These are phyloP conservation scores for Lactarius hengduanensis DNA, from an alignment of 768 basidiomycete genomes.

Conservation along the genomic window DNA sequence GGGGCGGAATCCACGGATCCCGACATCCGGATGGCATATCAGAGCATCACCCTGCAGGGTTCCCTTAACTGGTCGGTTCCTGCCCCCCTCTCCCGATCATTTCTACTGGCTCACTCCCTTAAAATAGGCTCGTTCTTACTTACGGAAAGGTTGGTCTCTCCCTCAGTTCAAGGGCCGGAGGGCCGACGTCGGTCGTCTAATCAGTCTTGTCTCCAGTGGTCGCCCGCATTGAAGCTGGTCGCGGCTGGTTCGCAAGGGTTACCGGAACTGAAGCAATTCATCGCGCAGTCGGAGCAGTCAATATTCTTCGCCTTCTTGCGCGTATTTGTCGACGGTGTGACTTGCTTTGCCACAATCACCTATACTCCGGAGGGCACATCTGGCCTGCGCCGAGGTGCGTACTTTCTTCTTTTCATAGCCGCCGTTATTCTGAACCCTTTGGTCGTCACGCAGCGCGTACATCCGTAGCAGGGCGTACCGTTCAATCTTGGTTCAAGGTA, in stretches of 20 bases:
- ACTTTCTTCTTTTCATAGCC: background rate
- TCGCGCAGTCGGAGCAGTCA: conserved; percentile 15
- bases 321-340: conserved; percentile 8
- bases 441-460: conserved; percentile 19
- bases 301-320: conserved; percentile 24
- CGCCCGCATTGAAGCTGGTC: conserved; percentile 20
- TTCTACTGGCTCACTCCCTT: background rate
- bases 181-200: background rate
- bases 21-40: conserved; percentile 25
- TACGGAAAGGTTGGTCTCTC: conserved; percentile 24
- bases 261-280: conserved; percentile 18
- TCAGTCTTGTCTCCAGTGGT: conserved; percentile 20
- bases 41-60: conserved; percentile 18
- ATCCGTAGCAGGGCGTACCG: conserved; percentile 21
- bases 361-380: conserved; percentile 26
- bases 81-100: background rate
- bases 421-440: background rate
- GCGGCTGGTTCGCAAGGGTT: conserved; percentile 27
- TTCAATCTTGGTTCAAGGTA: conserved; percentile 29
- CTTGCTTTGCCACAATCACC: conserved; percentile 22
- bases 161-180: background rate
- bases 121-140: conserved; percentile 20
- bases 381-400: conserved; percentile 21
- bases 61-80: conserved; percentile 22
- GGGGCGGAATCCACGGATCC: conserved; percentile 15